Conservation (phyloP, 2,329 filamentous ascomycete species). For the Dothistroma pini region DNA sequence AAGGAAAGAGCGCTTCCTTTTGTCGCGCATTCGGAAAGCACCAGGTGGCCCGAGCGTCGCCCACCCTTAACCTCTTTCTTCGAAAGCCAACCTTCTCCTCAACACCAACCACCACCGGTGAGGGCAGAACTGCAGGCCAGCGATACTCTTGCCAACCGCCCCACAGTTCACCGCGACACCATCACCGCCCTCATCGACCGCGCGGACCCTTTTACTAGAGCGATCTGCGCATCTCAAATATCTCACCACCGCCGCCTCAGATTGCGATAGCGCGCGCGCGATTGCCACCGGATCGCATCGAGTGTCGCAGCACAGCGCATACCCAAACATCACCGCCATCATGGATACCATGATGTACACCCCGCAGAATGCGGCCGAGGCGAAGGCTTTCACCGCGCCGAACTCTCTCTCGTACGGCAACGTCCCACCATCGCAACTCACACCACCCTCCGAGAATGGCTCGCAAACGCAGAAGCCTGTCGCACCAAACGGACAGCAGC, state of each 20-base stretch:
- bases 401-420: constrained; percentile 89
- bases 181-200: constrained; percentile 3
- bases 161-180: background rate
- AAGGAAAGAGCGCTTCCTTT: background rate
- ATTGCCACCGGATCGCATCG: background rate
- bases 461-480: constrained; percentile 54
- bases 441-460: constrained; percentile 71
- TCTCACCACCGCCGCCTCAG: background rate
- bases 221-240: constrained; percentile 6
- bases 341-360: constrained; percentile 84
- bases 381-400: constrained; percentile 90
- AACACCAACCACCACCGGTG: background rate
- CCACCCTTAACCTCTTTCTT: background rate
- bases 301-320: constrained; percentile 1
- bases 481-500: constrained; percentile 42
- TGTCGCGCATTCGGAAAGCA: background rate
- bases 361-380: constrained; percentile 85
- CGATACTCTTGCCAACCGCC: constrained; percentile 5
- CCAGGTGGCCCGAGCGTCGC: background rate
- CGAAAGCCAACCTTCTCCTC: background rate
- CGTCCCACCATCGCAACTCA: constrained; percentile 61
- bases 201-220: constrained; percentile 9
- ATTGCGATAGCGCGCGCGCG: background rate
- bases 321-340: constrained; percentile 34
- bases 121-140: constrained; percentile 7